Evolutionary conservation across 2,329 filamentous ascomycete genomes (phyloP), one percentile per base, ranked within the genome.

Genomic region (Beauveria bassiana): DNA sequence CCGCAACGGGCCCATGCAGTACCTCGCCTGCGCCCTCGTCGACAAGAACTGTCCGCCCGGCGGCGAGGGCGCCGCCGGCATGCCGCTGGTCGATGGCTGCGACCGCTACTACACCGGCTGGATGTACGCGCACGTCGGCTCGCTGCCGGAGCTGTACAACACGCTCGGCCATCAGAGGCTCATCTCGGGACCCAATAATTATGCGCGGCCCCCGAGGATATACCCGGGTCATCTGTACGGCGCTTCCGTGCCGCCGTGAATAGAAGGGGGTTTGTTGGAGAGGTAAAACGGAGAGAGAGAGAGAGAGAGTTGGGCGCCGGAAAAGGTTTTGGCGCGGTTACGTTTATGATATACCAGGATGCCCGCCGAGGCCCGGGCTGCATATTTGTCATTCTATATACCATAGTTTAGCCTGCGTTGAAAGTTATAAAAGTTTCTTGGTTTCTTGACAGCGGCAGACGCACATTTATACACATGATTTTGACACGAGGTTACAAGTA

Each of bases 1-100:
- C 53, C 45, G 60, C 45, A 57, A 62, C 53, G 60, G 60, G 46
- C 60, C 60, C 34, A 62, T 62, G 46, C 60, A 62, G 60, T 62
- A 57, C 47, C 60, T 62, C 22, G 60, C 60, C 18, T 62, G 60
- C 53, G 28, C 34, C 26, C n/a, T 62, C 34, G 40, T 62, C 26
- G 60, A 62, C 53, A 57, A 52, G 52, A 56, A 58, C 52, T 56
- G 53, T 26, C 46, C 46, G 5, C 31, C 24, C 5, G 9, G 22
- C 14, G 58, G 58, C 12, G 58, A 60, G 58, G 58, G 58, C 7
- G 49, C 53, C 14, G n/a, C 49, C 34, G 60, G 53, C 18, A 18
- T 57, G 53, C 10, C 24, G 3, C 24, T 28, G n/a, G 60, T 62
- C 12, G 53, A 56, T 14, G 60, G 60, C 49, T 61, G 58, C 58